Base-by-base conservation (phyloP, 2,329 filamentous ascomycete species). In the Fusarium concolor region DNA sequence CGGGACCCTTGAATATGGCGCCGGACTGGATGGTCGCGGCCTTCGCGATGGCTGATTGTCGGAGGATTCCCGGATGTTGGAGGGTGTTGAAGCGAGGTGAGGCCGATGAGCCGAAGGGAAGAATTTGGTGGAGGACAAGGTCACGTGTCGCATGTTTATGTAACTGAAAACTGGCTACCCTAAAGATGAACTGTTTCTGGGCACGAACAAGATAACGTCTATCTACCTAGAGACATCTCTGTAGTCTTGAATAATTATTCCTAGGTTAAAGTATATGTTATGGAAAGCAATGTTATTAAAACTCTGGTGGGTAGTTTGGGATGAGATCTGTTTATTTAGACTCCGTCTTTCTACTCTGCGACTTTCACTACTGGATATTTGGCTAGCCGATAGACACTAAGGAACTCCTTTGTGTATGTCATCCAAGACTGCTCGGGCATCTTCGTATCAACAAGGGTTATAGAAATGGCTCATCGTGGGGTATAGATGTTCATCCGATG, bases 1-100 rank as follows among this genome's bases (percentile, higher is more conserved):
- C 66, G 68, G 68, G 70, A 73, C 68, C 68, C 62, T 61, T 42
- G 37, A 46, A 62, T 54, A 59, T 53, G 57, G 52, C 51, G 47
- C 68, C 54, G 68, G 43, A 59, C 51, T 66, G 47, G 67, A 68
- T 60, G 47, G 47, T 47, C 44, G 47, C 53, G 58, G 66, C 52
- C 54, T 39, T 76, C 65, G 75, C 70, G 76, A 79, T 80, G 79
- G 79, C 76, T 78, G 79, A 81, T 81, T 79, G 63, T 81, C 79
- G 79, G 79, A 75, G 76, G 78, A 81, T 80, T 74, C 74, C 79
- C 79, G 79, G 79, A 71, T 76, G 72, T 73, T 74, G 70, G 66
- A 63, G 59, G 65, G 67, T 62, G 74, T 79, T 78, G 75, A 79
- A 79, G 77, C 77, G 77, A 79, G 77, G 77, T 79, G 76, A 76